Evolutionary conservation across 805 yeast genomes (phyloP).

Genomic region (Sugiyamaella mastotermitis): DNA sequence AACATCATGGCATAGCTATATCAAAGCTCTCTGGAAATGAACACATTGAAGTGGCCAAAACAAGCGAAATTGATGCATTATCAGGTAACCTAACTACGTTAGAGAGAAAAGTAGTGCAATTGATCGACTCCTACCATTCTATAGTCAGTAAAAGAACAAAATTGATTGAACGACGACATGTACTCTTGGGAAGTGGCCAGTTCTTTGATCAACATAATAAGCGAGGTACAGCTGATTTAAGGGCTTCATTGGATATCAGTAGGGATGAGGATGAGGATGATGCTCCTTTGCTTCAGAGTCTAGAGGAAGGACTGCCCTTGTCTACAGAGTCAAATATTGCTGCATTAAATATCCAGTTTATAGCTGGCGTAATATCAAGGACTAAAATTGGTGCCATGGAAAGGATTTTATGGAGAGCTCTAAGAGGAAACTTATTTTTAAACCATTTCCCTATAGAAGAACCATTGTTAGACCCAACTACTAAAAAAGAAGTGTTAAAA

Average conservation of each 20-base stretch:
- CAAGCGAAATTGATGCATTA: slow-evolving; percentile 66
- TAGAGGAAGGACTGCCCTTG: slow-evolving; percentile 4
- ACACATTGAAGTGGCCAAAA: slow-evolving; percentile 30
- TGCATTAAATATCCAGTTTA: slow-evolving; percentile 39
- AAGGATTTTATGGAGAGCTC: slow-evolving; percentile 83
- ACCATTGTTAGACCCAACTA: slow-evolving; percentile 52
- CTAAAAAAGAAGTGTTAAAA: slow-evolving; percentile 54
- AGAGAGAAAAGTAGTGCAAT: slow-evolving; percentile 65
- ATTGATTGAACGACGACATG: slow-evolving; percentile 66
- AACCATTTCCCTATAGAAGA: slow-evolving; percentile 67
- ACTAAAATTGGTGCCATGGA: slow-evolving; percentile 65
- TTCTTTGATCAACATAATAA: slow-evolving; percentile 39
- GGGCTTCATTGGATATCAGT: slow-evolving; percentile 22
- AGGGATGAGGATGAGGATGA: slow-evolving; percentile 21
- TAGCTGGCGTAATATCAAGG: slow-evolving; percentile 78
- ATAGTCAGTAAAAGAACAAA: slow-evolving; percentile 54
- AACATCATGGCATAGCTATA: slow-evolving; percentile 23
- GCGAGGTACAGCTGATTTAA: slow-evolving; percentile 25
- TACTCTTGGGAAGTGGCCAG: slow-evolving; percentile 42
- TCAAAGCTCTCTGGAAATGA: slow-evolving; percentile 32
- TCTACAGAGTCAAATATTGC: slow-evolving; percentile 10
- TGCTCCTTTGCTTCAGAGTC: slow-evolving; percentile 12
- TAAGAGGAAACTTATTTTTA: slow-evolving; percentile 86
- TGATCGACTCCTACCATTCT: slow-evolving; percentile 61
- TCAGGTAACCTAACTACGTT: slow-evolving; percentile 54